phyloP scores from a whole-genome alignment of 305 asterid species.

The Fraxinus sp. region DNA sequence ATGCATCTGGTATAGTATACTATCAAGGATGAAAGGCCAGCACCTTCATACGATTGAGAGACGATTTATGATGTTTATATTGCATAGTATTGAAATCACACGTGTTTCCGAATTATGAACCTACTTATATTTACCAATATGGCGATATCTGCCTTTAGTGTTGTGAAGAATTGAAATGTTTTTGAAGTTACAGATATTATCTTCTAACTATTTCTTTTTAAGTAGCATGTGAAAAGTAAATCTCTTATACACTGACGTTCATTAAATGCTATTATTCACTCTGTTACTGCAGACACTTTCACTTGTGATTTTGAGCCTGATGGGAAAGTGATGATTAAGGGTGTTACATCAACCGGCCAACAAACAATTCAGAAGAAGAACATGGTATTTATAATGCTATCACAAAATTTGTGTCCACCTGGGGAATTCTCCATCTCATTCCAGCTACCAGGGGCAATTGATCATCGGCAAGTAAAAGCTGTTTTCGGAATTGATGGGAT shows the following conservation, averaged over 20 bases:
- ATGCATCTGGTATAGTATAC: background rate
- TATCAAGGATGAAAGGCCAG: background rate
- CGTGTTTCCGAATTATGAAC: background rate
- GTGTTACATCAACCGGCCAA: background rate
- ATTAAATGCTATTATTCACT: background rate
- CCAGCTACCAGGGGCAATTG: slow-evolving; percentile 45
- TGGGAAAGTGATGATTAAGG: background rate
- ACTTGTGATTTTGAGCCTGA: background rate
- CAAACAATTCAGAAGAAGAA: background rate
- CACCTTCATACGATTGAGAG: background rate
- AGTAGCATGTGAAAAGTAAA: background rate
- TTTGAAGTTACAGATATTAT: background rate
- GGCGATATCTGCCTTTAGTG: background rate
- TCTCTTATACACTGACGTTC: background rate
- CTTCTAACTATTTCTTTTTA: background rate
- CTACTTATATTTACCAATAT: background rate
- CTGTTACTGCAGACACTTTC: background rate
- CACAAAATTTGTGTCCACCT: slow-evolving; percentile 7
- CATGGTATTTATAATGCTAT: background rate
- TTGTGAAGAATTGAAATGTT: background rate
- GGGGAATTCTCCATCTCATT: slow-evolving; percentile 27
- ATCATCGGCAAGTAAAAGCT: slow-evolving; percentile 25
- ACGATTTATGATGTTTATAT: background rate
- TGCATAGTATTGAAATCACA: background rate
- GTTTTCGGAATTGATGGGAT: slow-evolving; percentile 43